Conservation (phyloP, 352 stramenopile genomes). For the Phytophthora constricta region DNA sequence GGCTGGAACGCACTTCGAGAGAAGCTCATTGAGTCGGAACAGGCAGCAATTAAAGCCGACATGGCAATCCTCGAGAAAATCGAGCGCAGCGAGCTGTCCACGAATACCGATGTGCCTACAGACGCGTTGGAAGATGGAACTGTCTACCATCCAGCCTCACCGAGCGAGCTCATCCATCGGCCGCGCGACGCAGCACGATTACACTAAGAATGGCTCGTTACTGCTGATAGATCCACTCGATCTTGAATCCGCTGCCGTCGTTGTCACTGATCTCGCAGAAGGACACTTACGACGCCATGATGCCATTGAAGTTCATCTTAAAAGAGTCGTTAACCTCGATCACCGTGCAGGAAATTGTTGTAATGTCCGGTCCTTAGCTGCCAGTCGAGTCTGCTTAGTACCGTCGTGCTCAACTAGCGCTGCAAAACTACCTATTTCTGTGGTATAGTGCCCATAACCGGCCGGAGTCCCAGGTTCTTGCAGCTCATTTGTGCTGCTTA, state of each 20-base stretch:
- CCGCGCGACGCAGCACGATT: conserved; percentile 3
- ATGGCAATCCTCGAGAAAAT: not conserved
- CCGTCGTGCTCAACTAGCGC: too few relatives aligned
- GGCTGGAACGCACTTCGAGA: conserved; percentile 62
- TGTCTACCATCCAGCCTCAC: conserved; percentile 39
- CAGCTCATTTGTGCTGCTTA: too few relatives aligned
- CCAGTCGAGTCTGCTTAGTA: too few relatives aligned
- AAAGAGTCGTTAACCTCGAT: too few relatives aligned
- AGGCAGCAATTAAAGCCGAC: conserved; percentile 17
- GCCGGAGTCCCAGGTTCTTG: too few relatives aligned
- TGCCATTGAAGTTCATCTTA: too few relatives aligned
- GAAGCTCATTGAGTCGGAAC: conserved; percentile 51
- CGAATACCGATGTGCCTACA: conserved; percentile 7
- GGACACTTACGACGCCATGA: not conserved
- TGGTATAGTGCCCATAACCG: too few relatives aligned
- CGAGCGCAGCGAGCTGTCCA: conserved; percentile 3
- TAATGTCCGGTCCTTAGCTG: too few relatives aligned
- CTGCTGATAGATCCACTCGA: not conserved
- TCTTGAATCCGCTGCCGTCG: not conserved
- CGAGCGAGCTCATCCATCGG: conserved; percentile 12
- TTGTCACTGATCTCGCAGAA: not conserved
- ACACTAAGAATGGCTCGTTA: not conserved
- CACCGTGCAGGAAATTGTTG: too few relatives aligned
- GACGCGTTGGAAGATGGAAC: conserved; percentile 44
- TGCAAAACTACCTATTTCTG: too few relatives aligned